A percentile compares a stretch with the other conserved stretches of the same genome.
These are phyloP conservation scores for Geranium incanum DNA, from an alignment of 441 rosid genomes.

Conservation along the genomic window DNA sequence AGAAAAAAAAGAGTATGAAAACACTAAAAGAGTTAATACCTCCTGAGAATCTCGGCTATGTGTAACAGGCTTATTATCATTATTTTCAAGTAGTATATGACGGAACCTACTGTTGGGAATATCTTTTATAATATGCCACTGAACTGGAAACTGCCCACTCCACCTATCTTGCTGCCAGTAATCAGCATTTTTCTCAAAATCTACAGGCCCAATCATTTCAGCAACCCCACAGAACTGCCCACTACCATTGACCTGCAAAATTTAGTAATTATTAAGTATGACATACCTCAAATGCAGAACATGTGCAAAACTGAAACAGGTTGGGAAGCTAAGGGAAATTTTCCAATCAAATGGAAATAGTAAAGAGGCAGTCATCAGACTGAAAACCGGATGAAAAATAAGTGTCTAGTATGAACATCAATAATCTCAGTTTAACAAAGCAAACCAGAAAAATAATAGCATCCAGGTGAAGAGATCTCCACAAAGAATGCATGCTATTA, in stretches of 20 bases:
- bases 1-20: not conserved
- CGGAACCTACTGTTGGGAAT: slow-evolving; percentile 81
- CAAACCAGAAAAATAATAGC: not conserved
- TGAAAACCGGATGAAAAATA: too few relatives aligned
- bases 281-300: slow-evolving; percentile 2
- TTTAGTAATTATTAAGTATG: not conserved
- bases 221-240: slow-evolving; percentile 94
- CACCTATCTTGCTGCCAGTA: slow-evolving; percentile 98
- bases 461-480: not conserved
- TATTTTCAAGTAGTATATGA: slow-evolving; percentile 82
- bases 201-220: slow-evolving; percentile 85
- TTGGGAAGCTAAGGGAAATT: not conserved
- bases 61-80: slow-evolving; percentile 91
- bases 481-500: slow-evolving; percentile 1
- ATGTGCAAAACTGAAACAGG: not conserved
- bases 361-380: not conserved
- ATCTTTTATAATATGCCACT: slow-evolving; percentile 89
- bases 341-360: not conserved
- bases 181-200: slow-evolving; percentile 65
- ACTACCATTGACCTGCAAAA: slow-evolving; percentile 68
- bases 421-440: slow-evolving; percentile 4
- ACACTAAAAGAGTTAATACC: slow-evolving; percentile 28
- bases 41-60: slow-evolving; percentile 95
- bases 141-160: slow-evolving; percentile 86
- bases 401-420: not conserved